phyloP scores from a whole-genome alignment of 1,284 basidiomycete species.

The Ustilago cynodontis region DNA sequence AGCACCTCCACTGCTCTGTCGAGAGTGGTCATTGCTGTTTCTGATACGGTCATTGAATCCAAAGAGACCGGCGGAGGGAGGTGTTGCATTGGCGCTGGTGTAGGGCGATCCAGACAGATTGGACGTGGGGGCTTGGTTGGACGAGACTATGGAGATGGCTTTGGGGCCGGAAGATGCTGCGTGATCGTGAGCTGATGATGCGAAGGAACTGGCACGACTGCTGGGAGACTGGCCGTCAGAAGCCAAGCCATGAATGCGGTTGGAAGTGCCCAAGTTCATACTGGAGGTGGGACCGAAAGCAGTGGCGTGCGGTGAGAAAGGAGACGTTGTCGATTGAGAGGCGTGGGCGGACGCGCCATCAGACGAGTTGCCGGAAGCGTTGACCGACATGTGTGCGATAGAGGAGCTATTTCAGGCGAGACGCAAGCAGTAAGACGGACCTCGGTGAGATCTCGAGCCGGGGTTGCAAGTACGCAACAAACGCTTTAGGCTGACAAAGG shows the following conservation, averaged over 20 bases:
- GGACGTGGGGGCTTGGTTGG: neutral
- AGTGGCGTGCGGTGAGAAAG: slow-evolving; percentile 35
- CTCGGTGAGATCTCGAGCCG: too few relatives aligned
- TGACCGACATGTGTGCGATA: slow-evolving; percentile 19
- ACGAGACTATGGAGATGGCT: neutral
- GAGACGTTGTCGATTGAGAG: slow-evolving; percentile 15
- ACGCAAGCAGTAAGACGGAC: too few relatives aligned
- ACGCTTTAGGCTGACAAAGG: too few relatives aligned
- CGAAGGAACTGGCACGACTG: slow-evolving; percentile 39
- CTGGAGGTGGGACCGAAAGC: slow-evolving; percentile 17
- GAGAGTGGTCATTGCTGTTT: slow-evolving; percentile 26
- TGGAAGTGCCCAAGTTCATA: slow-evolving; percentile 7
- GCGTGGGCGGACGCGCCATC: slow-evolving; percentile 16
- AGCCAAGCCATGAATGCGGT: slow-evolving; percentile 13
- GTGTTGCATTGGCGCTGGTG: neutral
- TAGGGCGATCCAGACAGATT: slow-evolving; percentile 7
- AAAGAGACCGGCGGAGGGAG: slow-evolving; percentile 7
- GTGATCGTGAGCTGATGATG: slow-evolving; percentile 32
- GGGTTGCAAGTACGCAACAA: too few relatives aligned
- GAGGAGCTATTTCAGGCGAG: too few relatives aligned
- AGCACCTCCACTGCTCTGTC: slow-evolving; percentile 35
- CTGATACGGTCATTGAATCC: slow-evolving; percentile 26
- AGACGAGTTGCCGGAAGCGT: slow-evolving; percentile 12
- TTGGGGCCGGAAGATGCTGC: slow-evolving; percentile 7
- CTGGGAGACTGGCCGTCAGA: slow-evolving; percentile 26